Evolutionary conservation across 73 alveolate genomes (phyloP), one percentile per base, ranked within the genome.

Genomic region (Paramecium pentaurelia): DNA sequence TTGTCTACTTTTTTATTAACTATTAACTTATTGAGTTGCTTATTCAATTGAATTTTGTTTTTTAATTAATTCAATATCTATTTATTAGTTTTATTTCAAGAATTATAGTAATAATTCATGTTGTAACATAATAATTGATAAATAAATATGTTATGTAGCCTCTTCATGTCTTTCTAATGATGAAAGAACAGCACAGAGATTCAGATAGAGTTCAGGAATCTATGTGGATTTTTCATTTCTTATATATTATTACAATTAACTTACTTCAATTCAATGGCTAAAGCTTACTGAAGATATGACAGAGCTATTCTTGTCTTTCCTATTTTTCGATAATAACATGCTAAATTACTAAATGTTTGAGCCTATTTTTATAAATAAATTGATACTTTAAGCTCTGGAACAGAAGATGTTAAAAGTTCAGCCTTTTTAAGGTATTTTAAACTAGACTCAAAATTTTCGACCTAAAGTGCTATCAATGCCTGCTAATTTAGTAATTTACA

Each of bases 171-270:
- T 86, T n/a, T 93, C 92, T 40, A 95, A 59, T 30, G 77, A 85
- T 4, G 97, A 92, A 8, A 92, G 58, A 3, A 95, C 96, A 0
- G 99, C 97, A 51, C 99, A 95, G 0, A 96, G 47, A 77, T 96
- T 94, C 44, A 96, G 71, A 88, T 96, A 96, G 1, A 96, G 92
- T 45, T 96, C 97, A 49, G 97, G 95, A 4, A 54, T 2, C 12
- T 3, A 16, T 7, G 70, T 18, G 3, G 25, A 2, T 6, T 20
- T 54, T 18, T 54, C 70, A 22, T 54, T 54, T 18, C 70, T 32
- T 86, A 40, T 1, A 18, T 32, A 20, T 8, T 14, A 49, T 49
- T 45, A 36, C 6, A 40, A 44, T 11, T 64, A 14, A 14, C 30
- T 28, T 64, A 64, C 30, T 68, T 45, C 11, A 68, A 51, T 30